Evolutionary conservation across 768 basidiomycete genomes (phyloP).

Genomic region (Boletus tomentosulus): DNA sequence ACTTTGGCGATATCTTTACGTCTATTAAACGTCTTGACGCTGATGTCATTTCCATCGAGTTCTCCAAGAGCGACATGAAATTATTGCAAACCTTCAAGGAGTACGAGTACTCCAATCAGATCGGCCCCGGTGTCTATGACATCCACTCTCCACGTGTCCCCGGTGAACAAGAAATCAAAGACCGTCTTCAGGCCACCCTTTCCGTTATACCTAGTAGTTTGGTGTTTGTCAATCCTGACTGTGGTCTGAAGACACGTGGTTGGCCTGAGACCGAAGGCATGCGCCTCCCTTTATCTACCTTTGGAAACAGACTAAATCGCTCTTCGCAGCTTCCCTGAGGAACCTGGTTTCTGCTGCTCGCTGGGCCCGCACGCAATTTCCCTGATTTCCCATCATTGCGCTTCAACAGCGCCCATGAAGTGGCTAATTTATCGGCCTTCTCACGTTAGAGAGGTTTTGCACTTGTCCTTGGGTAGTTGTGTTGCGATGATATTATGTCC

Average conservation of each 20-base stretch:
- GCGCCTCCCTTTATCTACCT: constrained; percentile 7
- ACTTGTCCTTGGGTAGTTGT: constrained; percentile 57
- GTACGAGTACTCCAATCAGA: constrained; percentile 94
- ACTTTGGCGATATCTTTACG: constrained; percentile 98
- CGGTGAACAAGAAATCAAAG: constrained; percentile 86
- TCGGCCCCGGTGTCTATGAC: constrained; percentile 97
- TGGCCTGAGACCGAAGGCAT: constrained; percentile 94
- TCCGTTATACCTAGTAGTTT: constrained; percentile 74
- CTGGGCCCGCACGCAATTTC: constrained; percentile 77
- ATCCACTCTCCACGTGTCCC: constrained; percentile 99
- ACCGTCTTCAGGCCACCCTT: constrained; percentile 83
- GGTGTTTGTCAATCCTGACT: constrained; percentile 94
- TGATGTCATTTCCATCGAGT: constrained; percentile 98
- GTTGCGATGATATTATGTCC: constrained; percentile 29
- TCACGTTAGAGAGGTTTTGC: constrained; percentile 28
- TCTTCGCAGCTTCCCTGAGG: constrained; percentile 55
- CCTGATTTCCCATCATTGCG: constrained; percentile 57
- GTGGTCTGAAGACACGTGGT: constrained; percentile 97
- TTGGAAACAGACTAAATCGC: constrained; percentile 5
- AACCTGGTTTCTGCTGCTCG: constrained; percentile 91
- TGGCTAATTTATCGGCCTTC: constrained; percentile 53
- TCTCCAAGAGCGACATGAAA: constrained; percentile 98
- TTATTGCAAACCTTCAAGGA: constrained; percentile 92
- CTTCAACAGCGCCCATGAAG: constrained; percentile 89
- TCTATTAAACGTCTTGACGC: constrained; percentile 96